phyloP scores from a whole-genome alignment of 495 filamentous ascomycete species.

The Cudoniella acicularis region DNA sequence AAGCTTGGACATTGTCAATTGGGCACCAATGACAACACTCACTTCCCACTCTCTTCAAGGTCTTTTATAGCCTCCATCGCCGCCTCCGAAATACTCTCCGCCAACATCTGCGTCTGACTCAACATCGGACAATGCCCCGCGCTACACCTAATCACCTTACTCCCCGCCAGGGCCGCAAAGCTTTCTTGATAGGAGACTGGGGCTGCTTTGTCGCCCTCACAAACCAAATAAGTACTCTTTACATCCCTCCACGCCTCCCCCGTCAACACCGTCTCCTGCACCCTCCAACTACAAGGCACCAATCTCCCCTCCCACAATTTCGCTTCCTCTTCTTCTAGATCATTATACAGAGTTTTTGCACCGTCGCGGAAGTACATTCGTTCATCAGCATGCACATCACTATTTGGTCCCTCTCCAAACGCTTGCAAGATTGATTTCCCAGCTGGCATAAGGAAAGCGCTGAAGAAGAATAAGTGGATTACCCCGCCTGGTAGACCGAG shows the following conservation, averaged over 20 bases:
- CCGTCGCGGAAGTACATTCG: not conserved
- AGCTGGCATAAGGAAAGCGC: constrained; percentile 29
- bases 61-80: too few species aligned
- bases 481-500: not conserved
- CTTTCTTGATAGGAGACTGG: not conserved
- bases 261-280: not conserved
- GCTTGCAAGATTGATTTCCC: constrained; percentile 22
- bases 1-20: too few species aligned
- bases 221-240: not conserved
- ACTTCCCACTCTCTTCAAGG: too few species aligned
- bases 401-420: constrained; percentile 16
- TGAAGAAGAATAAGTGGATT: constrained; percentile 32
- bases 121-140: not conserved
- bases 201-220: not conserved
- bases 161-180: not conserved
- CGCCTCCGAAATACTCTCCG: not conserved
- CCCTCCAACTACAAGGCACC: not conserved
- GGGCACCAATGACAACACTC: too few species aligned
- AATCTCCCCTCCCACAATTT: not conserved
- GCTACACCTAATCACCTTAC: not conserved
- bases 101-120: not conserved
- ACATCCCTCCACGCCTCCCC: not conserved
- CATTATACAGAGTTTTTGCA: not conserved
- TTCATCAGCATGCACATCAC: not conserved
- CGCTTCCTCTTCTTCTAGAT: not conserved